Percentiles rank a stretch among this genome's conserved stretches.
These are phyloP conservation scores for Scortechinia acanthostroma DNA, from an alignment of 2,329 filamentous ascomycete genomes.

Conservation along the genomic window DNA sequence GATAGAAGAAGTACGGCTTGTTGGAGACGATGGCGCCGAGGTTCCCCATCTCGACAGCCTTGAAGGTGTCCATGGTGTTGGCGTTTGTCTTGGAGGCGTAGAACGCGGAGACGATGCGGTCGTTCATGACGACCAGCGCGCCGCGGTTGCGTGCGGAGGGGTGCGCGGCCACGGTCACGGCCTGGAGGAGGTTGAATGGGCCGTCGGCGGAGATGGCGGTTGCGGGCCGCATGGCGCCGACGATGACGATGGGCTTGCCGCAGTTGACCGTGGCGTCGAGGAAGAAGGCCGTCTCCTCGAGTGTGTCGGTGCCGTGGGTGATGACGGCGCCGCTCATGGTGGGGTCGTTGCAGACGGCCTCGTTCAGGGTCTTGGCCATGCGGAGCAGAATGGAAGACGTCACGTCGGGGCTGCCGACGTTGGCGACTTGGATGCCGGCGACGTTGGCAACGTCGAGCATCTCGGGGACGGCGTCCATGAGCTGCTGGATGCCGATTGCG, in stretches of 20 bases:
- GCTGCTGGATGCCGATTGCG: slow-evolving; percentile 34
- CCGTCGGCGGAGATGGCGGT: slow-evolving; percentile 57
- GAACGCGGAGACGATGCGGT: slow-evolving; percentile 48
- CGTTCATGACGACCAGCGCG: slow-evolving; percentile 53
- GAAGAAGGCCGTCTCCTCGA: slow-evolving; percentile 60
- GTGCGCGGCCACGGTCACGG: slow-evolving; percentile 44
- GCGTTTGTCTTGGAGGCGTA: slow-evolving; percentile 56
- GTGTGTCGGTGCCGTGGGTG: slow-evolving; percentile 59
- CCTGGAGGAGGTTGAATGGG: slow-evolving; percentile 52
- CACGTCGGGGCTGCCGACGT: slow-evolving; percentile 36
- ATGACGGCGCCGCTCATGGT: slow-evolving; percentile 41
- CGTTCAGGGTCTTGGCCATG: slow-evolving; percentile 36
- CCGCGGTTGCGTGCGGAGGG: slow-evolving; percentile 37
- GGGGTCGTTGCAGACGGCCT: slow-evolving; percentile 30
- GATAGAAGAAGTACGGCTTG: slow-evolving; percentile 52
- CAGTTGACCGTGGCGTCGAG: slow-evolving; percentile 47
- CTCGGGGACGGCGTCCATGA: slow-evolving; percentile 46
- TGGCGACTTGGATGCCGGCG: slow-evolving; percentile 40
- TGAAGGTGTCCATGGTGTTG: slow-evolving; percentile 57
- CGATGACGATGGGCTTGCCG: slow-evolving; percentile 49
- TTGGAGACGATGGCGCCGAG: slow-evolving; percentile 51
- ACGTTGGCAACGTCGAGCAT: slow-evolving; percentile 45
- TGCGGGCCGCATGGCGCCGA: slow-evolving; percentile 56
- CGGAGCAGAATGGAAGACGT: slow-evolving; percentile 37
- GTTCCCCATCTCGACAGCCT: slow-evolving; percentile 43